Percentiles rank a stretch among this genome's conserved stretches.
These are phyloP conservation scores for Pouteria glomerata DNA, from an alignment of 148 eudicot genomes.

Conservation along the genomic window DNA sequence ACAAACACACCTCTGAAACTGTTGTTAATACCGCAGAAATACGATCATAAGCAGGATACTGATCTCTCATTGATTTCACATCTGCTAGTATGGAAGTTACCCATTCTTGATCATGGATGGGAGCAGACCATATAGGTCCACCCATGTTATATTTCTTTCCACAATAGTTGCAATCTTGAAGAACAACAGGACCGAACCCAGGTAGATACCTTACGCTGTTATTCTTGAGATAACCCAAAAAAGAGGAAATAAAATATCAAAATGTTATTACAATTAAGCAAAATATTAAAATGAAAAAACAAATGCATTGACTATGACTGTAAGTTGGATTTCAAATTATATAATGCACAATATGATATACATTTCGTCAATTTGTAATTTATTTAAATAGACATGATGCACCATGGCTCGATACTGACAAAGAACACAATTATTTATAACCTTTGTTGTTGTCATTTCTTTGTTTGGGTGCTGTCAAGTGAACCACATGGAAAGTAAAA, in stretches of 20 bases:
- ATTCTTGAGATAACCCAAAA: conserved; percentile 34
- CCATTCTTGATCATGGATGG: conserved; percentile 97
- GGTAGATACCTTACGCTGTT: conserved; percentile 73
- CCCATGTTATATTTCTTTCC: conserved; percentile 93
- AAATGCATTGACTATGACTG: conserved; percentile 26
- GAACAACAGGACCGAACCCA: conserved; percentile 84
- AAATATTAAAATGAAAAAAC: background rate
- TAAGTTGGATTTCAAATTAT: conserved; percentile 12
- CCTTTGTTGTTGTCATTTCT: background rate
- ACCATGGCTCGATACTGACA: background rate
- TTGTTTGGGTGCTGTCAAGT: background rate
- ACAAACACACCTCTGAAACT: conserved; percentile 70
- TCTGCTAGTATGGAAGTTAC: conserved; percentile 72
- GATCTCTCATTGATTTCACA: conserved; percentile 62
- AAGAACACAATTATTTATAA: background rate
- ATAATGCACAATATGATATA: background rate
- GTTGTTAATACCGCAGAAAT: conserved; percentile 79
- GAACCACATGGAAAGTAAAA: background rate
- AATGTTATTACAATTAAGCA: background rate
- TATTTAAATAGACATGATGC: background rate
- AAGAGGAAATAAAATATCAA: background rate
- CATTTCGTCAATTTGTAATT: background rate
- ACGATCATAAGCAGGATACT: conserved; percentile 79
- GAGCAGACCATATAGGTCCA: conserved; percentile 98
- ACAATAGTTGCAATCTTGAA: conserved; percentile 89